Evolutionary conservation across 257 asterid species (phyloP).

Genomic region (Solanum etuberosum): DNA sequence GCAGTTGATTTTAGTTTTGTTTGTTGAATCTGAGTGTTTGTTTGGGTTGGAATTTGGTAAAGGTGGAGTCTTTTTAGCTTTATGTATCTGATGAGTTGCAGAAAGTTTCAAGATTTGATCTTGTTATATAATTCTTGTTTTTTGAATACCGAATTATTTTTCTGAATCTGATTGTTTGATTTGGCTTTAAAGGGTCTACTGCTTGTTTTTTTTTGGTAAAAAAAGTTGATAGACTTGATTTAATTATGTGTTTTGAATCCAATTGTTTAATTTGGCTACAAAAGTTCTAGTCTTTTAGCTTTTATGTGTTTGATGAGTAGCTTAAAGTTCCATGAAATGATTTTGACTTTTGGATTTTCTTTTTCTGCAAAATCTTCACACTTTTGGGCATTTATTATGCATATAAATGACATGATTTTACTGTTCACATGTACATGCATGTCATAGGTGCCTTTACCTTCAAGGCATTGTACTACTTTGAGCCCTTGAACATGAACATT

Average conservation of each 20-base stretch:
- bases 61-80: not conserved
- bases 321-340: not conserved
- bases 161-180: not conserved
- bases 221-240: not conserved
- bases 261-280: not conserved
- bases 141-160: not conserved
- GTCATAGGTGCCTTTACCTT: not conserved
- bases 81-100: constrained; percentile 23
- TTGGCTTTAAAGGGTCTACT: not conserved
- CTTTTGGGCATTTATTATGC: not conserved
- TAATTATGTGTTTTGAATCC: not conserved
- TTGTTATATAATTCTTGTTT: not conserved
- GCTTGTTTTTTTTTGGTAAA: not conserved
- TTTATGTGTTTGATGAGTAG: not conserved
- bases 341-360: not conserved
- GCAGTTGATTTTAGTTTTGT: not conserved
- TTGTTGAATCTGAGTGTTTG: not conserved
- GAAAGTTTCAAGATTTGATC: not conserved
- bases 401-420: not conserved
- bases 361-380: not conserved
- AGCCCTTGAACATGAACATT: not conserved
- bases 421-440: not conserved
- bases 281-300: not conserved
- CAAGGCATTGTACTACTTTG: not conserved
- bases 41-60: not conserved